Evolutionary conservation across 1,284 basidiomycete genomes (phyloP).

Genomic region (Phellopilus nigrolimitatus): DNA sequence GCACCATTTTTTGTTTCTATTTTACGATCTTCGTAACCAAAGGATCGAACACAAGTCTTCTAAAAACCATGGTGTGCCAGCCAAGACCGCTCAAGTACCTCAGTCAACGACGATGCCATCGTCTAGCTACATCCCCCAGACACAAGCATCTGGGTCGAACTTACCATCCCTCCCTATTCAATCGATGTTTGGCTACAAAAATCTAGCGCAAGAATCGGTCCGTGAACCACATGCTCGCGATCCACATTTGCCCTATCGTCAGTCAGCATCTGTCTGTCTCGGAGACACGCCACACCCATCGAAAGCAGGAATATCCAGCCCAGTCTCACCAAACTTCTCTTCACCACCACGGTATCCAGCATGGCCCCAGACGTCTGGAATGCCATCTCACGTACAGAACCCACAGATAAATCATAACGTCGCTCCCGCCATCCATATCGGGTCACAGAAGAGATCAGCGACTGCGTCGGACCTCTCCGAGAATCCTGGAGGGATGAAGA

Average conservation of each 20-base stretch:
- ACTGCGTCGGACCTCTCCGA: not conserved
- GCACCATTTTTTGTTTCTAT: too few species aligned
- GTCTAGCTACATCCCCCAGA: not conserved
- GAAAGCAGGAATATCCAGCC: too few species aligned
- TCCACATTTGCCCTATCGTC: not conserved
- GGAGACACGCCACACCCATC: not conserved
- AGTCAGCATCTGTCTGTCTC: not conserved
- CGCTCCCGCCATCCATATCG: not conserved
- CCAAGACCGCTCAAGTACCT: too few species aligned
- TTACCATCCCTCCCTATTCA: not conserved
- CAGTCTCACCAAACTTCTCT: too few species aligned
- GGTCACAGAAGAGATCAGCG: not conserved
- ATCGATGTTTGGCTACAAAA: not conserved
- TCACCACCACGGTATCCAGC: too few species aligned
- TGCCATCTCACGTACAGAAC: too few species aligned
- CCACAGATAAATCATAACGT: not conserved
- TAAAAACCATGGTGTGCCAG: too few species aligned
- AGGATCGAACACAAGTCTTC: too few species aligned
- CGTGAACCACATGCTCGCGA: too few species aligned
- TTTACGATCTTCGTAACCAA: too few species aligned
- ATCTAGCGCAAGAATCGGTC: not conserved
- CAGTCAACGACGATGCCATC: too few species aligned
- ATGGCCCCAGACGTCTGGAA: too few species aligned
- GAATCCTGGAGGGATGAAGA: not conserved
- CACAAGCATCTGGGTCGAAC: not conserved